Evolutionary conservation across 768 basidiomycete genomes (phyloP).

Genomic region (Tricholoma sp.): DNA sequence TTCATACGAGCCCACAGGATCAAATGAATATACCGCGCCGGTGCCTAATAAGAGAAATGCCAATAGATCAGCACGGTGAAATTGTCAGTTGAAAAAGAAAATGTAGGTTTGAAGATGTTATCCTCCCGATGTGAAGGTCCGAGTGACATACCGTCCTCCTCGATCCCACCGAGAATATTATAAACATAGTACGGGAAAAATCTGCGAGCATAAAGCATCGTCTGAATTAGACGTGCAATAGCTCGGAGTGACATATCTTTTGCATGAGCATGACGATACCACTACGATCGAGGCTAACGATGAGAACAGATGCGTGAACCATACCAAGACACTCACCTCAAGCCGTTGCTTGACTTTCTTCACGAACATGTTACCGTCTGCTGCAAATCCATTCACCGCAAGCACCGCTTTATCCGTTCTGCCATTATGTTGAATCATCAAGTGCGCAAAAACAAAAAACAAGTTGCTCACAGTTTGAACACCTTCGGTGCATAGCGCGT

Average conservation of each 20-base stretch:
- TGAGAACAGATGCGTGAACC: conserved; percentile 2
- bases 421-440: conserved; percentile 11
- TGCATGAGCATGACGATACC: conserved; percentile 96
- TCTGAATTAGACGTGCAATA: conserved; percentile 97
- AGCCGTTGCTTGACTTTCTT: conserved; percentile 94
- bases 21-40: conserved; percentile 99
- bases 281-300: conserved; percentile 48
- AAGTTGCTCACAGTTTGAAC: conserved; percentile 70
- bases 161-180: conserved; percentile 93
- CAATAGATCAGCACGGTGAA: conserved; percentile 1
- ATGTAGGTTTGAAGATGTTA: conserved; percentile 9
- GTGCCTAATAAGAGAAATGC: conserved; percentile 49
- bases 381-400: conserved; percentile 95
- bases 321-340: conserved; percentile 55
- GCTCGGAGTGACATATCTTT: conserved; percentile 97
- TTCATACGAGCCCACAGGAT: conserved; percentile 98
- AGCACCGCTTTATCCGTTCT: conserved; percentile 92
- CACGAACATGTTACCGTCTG: conserved; percentile 96
- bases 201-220: conserved; percentile 92
- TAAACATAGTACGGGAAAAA: conserved; percentile 99
- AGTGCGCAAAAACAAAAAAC: conserved; percentile 2
- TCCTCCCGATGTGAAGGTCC: conserved; percentile 14
- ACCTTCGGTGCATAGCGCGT: conserved; percentile 96
- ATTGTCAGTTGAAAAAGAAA: conserved; percentile 3
- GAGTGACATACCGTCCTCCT: conserved; percentile 81